These are phyloP conservation scores for Breynia disticha DNA, from an alignment of 441 rosid genomes.

Conservation along the genomic window DNA sequence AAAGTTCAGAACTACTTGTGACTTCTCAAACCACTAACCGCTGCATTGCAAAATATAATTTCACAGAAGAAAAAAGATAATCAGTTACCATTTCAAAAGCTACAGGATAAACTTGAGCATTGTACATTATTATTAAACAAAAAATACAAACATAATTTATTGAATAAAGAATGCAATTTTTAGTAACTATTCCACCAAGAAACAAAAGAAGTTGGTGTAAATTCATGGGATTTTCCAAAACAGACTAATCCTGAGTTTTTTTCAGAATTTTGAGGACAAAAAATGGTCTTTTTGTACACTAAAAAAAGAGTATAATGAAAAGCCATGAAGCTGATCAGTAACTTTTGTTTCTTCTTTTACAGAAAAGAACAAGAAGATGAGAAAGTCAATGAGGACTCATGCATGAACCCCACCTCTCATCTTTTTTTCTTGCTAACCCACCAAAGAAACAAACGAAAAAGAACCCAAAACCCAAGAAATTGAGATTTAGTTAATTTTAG, in stretches of 20 bases:
- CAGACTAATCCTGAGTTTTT: conserved; percentile 9
- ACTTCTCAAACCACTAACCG: too few relatives aligned
- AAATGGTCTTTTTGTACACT: conserved; percentile 12
- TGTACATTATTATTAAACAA: too few relatives aligned
- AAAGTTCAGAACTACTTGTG: too few relatives aligned
- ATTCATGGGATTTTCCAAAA: conserved; percentile 17
- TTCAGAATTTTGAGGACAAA: conserved; percentile 14
- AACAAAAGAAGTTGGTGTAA: background rate
- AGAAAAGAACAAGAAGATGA: conserved; percentile 17
- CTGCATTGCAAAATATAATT: too few relatives aligned
- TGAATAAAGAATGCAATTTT: too few relatives aligned
- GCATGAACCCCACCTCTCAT: conserved; percentile 19
- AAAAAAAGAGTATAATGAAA: conserved; percentile 25
- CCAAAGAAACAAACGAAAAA: conserved; percentile 3
- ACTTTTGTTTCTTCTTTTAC: conserved; percentile 20
- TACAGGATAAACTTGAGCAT: too few relatives aligned
- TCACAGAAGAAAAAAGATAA: too few relatives aligned
- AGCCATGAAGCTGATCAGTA: conserved; percentile 20
- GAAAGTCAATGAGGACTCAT: conserved; percentile 16
- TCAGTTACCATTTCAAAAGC: too few relatives aligned
- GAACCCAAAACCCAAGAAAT: conserved; percentile 53
- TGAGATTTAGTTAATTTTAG: conserved; percentile 29
- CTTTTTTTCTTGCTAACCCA: conserved; percentile 9
- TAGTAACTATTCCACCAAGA: too few relatives aligned
- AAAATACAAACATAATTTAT: too few relatives aligned